Conservation (phyloP, 164 flowering plant genomes). For the Warburgia ugandensis region DNA sequence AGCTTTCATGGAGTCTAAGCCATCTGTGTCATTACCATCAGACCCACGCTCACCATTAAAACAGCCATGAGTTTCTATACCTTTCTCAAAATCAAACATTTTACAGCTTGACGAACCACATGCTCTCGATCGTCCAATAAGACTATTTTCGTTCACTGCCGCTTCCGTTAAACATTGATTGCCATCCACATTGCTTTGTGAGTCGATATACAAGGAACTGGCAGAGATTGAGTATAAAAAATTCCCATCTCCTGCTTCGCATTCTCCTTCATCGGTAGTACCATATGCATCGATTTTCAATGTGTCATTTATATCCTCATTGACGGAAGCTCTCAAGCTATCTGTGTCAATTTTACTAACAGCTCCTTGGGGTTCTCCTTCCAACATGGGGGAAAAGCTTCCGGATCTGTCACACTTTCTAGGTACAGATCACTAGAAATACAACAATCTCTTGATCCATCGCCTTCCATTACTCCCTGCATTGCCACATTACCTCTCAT, state of each 20-base stretch:
- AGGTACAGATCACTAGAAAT: constrained; percentile 17
- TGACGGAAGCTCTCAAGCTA: no score
- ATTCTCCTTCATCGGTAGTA: constrained; percentile 10
- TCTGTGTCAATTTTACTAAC: no score
- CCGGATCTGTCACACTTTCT: no score
- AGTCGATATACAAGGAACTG: constrained; percentile 2
- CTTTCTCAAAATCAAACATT: constrained; percentile 30
- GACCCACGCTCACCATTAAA: constrained; percentile 17
- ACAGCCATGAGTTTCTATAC: constrained; percentile 9
- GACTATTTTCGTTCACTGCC: constrained; percentile 21
- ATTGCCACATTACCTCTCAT: constrained; percentile 3
- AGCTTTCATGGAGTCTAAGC: constrained; percentile 32
- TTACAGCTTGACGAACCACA: constrained; percentile 28
- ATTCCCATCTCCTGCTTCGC: constrained; percentile 2
- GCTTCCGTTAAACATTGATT: constrained; percentile 11
- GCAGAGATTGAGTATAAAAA: not conserved
- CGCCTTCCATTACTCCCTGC: constrained; percentile 14
- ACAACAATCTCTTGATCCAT: constrained; percentile 20
- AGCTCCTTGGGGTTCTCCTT: no score
- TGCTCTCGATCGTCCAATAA: constrained; percentile 27
- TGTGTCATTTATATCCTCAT: constrained; percentile 11
- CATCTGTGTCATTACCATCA: constrained; percentile 16
- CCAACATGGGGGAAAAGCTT: no score
- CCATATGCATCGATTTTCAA: constrained; percentile 2
- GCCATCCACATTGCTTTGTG: constrained; percentile 11